A percentile compares a stretch with the other conserved stretches of the same genome.
phyloP scores from a whole-genome alignment of 306 rosid species.

The Acmispon strigosus region DNA sequence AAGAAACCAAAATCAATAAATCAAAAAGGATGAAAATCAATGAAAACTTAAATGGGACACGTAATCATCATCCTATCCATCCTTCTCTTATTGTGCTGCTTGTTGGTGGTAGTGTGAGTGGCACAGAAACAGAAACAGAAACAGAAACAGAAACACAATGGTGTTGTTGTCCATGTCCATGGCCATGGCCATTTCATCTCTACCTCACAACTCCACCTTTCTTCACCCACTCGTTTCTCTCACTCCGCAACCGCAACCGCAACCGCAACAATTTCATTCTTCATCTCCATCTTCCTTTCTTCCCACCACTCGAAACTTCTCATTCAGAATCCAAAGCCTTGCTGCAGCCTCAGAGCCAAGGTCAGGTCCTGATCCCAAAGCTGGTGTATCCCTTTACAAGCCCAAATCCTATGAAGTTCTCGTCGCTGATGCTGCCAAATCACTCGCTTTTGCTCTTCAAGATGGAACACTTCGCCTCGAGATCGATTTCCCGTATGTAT shows the following conservation, averaged over 20 bases:
- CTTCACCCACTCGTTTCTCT: conserved; percentile 8
- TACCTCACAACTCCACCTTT: conserved; percentile 5
- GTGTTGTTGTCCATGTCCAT: no score
- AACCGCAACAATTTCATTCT: neutral
- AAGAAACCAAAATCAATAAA: no score
- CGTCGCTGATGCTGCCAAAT: conserved; percentile 66
- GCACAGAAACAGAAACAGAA: neutral
- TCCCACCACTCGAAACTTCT: neutral
- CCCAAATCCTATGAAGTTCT: conserved; percentile 86
- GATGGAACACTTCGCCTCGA: conserved; percentile 73
- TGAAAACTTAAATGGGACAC: no score
- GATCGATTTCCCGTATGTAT: conserved; percentile 81
- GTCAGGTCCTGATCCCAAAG: conserved; percentile 37
- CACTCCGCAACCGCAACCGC: neutral
- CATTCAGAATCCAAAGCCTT: conserved; percentile 40
- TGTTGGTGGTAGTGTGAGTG: neutral
- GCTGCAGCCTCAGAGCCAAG: conserved; percentile 10
- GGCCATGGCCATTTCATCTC: conserved; percentile 40
- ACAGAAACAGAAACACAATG: neutral
- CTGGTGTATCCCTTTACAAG: conserved; percentile 73
- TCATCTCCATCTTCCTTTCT: neutral
- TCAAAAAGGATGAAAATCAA: no score
- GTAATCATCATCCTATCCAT: no score
- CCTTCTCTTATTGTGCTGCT: no score
- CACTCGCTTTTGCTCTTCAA: conserved; percentile 69